Percentiles rank a stretch among this genome's conserved stretches.
These are phyloP conservation scores for Hypoxylon fragiforme DNA, from an alignment of 495 filamentous ascomycete genomes.

Conservation along the genomic window DNA sequence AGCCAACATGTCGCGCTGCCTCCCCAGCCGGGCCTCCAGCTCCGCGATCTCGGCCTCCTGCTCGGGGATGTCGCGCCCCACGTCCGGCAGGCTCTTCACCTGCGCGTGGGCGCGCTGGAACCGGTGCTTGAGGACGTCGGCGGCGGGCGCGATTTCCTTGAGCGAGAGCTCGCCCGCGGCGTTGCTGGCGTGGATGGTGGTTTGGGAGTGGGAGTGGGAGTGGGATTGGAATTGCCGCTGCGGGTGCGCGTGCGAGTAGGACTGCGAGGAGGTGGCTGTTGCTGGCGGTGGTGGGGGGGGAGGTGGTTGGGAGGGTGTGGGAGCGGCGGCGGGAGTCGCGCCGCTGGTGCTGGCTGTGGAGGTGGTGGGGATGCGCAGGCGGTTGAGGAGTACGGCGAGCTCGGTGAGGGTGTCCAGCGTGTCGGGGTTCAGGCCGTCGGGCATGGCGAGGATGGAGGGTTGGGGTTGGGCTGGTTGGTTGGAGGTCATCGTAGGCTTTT, in stretches of 20 bases:
- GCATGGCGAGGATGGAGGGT: constrained; percentile 41
- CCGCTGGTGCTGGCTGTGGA: constrained; percentile 9
- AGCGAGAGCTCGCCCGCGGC: constrained; percentile 55
- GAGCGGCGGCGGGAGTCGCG: constrained; percentile 6
- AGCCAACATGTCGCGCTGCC: constrained; percentile 60
- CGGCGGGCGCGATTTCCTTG: constrained; percentile 76
- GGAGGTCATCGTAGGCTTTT: constrained; percentile 35
- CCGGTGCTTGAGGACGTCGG: constrained; percentile 74
- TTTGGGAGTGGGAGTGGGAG: constrained; percentile 26
- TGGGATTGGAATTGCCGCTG: constrained; percentile 31
- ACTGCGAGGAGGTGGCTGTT: constrained; percentile 25
- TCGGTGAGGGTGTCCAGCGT: constrained; percentile 85
- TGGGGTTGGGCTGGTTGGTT: constrained; percentile 39
- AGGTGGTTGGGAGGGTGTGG: constrained; percentile 23
- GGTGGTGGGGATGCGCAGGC: constrained; percentile 57
- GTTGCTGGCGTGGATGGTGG: constrained; percentile 29
- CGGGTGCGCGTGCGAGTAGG: constrained; percentile 38
- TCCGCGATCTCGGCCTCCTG: constrained; percentile 79
- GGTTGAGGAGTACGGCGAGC: constrained; percentile 74
- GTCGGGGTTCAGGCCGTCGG: constrained; percentile 57
- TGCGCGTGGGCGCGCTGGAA: constrained; percentile 74
- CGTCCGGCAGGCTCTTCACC: constrained; percentile 71
- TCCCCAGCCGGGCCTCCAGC: constrained; percentile 67
- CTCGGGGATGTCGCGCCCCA: constrained; percentile 70
- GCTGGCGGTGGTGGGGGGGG: constrained; percentile 10